Evolutionary conservation across 352 stramenopile species (phyloP), one percentile per base, ranked within the genome.

Genomic region (Pythium folliculosum): DNA sequence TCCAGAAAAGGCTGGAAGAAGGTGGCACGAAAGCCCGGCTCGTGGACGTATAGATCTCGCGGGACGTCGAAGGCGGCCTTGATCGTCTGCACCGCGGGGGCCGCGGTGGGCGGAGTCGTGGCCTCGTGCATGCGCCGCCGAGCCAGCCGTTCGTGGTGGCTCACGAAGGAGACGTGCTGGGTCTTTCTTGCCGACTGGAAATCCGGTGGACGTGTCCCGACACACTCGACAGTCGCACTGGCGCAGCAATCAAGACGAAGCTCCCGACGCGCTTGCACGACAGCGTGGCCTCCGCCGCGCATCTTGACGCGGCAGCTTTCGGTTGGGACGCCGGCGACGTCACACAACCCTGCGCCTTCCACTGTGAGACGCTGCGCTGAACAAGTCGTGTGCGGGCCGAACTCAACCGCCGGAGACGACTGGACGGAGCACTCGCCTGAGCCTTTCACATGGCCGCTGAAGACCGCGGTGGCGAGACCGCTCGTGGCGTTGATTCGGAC

Each of bases 1-100:
- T 61, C 2, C 5, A 61, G 38, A 35, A 61, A 61, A 10, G 35
- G 38, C 21, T 12, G 37, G 1, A 61, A 44, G n/a, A 61, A 61
- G 2, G 54, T 61, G 23, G 16, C n/a, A 14, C 54, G 37, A 16
- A 61, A 51, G 3, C 54, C 37, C 2, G 21, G 13, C 13, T 51
- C 38, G 12, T 2, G 3, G 21, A 61, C 54, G 37, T 61, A 32
- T 37, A 61, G 54, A 14, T 22, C n/a, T 9, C 51, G 38, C 0
- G 54, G 37, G 1, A 38, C 21, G 21, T 61, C 54, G 40, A 61
- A 61, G 19, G 38, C 54, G 12, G 21, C 25, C 22, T 21, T 10
- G 1, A 61, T 22, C 1, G 37, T 22, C 6, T 22, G 38, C 4
- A 22, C 16, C 14, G 3, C 3, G 19, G 38, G 54, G 16, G 51